A percentile compares a stretch with the other conserved stretches of the same genome.
Conservation (phyloP, 495 filamentous ascomycete genomes). For the Daldinia decipiens region DNA sequence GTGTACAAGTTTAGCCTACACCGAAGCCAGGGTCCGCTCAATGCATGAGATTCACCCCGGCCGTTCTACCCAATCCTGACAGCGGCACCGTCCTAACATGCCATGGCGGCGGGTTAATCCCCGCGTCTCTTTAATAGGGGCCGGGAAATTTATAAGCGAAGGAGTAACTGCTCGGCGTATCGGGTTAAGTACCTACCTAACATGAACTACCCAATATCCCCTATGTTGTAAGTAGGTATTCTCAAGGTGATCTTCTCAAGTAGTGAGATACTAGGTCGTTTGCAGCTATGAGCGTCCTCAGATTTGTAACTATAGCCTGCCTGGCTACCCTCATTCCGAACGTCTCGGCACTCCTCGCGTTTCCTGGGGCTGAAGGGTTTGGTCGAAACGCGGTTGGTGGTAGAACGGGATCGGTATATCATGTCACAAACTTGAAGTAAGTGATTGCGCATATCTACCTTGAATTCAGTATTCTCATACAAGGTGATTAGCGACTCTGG, state of each 20-base stretch:
- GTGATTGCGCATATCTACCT: neutral
- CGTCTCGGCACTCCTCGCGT: slow-evolving; percentile 46
- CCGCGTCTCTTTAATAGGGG: neutral
- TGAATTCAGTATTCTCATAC: neutral
- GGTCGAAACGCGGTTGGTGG: slow-evolving; percentile 54
- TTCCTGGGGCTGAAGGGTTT: slow-evolving; percentile 56
- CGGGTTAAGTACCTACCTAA: slow-evolving; percentile 2
- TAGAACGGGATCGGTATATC: slow-evolving; percentile 49
- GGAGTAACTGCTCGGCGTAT: neutral
- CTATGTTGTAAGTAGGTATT: neutral
- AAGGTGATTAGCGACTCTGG: slow-evolving; percentile 25
- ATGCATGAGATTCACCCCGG: slow-evolving; percentile 17
- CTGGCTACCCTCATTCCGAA: slow-evolving; percentile 3
- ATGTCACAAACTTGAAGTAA: slow-evolving; percentile 53
- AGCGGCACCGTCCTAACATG: slow-evolving; percentile 13
- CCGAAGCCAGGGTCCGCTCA: slow-evolving; percentile 18
- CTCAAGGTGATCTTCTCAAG: neutral
- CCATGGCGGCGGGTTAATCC: slow-evolving; percentile 5
- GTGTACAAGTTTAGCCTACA: slow-evolving; percentile 29
- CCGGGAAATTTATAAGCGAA: neutral
- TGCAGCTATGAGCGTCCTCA: neutral
- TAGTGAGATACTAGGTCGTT: neutral
- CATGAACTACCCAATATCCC: neutral
- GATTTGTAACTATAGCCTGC: neutral
- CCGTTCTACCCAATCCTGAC: slow-evolving; percentile 22